These are phyloP conservation scores for Aureobasidium sp. DNA, from an alignment of 2,329 filamentous ascomycete species.

Conservation along the genomic window DNA sequence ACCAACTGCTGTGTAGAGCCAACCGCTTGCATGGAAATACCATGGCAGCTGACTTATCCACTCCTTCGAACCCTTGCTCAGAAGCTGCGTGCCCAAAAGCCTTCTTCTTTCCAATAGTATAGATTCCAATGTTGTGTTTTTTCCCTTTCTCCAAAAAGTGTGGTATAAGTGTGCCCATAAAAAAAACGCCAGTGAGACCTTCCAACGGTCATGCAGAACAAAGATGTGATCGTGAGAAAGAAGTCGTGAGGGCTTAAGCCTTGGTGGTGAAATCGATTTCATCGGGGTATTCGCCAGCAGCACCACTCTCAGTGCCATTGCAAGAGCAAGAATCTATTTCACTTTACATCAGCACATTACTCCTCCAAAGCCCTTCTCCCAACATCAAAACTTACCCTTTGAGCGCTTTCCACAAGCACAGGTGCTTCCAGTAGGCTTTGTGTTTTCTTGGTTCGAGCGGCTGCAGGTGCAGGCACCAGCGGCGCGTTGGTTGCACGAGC, in stretches of 20 bases:
- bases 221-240: not conserved
- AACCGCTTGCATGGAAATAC: not conserved
- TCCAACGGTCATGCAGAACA: not conserved
- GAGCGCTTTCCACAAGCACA: conserved; percentile 75
- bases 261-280: conserved; percentile 86
- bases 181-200: not conserved
- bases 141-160: not conserved
- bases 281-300: conserved; percentile 45
- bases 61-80: not conserved
- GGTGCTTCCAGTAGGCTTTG: conserved; percentile 49
- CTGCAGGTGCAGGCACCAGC: conserved; percentile 78
- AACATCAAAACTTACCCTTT: conserved; percentile 46
- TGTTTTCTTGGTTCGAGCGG: conserved; percentile 63
- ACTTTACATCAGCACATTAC: not conserved
- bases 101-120: not conserved
- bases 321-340: conserved; percentile 52
- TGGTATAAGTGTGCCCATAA: not conserved
- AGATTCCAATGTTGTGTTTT: not conserved
- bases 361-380: no score
- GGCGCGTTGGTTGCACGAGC: conserved; percentile 73
- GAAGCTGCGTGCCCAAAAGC: not conserved
- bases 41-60: not conserved
- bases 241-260: conserved; percentile 20
- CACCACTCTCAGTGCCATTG: conserved; percentile 60
- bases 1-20: not conserved